Evolutionary conservation across 192 early-diverging fungal species (phyloP).

Genomic region (Neocallimastix lanati): DNA sequence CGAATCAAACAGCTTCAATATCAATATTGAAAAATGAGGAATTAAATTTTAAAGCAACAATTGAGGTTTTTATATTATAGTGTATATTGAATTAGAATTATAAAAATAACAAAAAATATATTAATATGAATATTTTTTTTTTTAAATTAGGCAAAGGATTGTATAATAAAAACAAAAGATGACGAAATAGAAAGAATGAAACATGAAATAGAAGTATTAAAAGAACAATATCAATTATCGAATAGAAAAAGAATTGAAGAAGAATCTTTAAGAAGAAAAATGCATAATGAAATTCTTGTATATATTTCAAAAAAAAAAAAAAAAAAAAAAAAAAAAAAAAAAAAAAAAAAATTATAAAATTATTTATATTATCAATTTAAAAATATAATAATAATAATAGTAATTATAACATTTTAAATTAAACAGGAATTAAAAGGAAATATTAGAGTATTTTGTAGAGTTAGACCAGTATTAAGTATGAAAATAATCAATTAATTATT

Average conservation of each 20-base stretch:
- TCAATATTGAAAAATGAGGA: background rate
- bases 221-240: conserved; percentile 6
- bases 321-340: conserved; percentile 38
- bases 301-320: background rate
- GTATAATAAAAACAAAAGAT: background rate
- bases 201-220: background rate
- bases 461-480: conserved; percentile 48
- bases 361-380: conserved; percentile 66
- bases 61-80: background rate
- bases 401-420: background rate
- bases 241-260: conserved; percentile 10
- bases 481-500: no score
- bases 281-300: background rate
- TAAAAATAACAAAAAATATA: no score
- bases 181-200: background rate
- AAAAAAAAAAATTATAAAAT: conserved; percentile 63
- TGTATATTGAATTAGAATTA: no score
- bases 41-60: background rate
- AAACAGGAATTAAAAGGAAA: conserved; percentile 78
- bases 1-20: background rate
- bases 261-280: background rate
- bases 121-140: no score
- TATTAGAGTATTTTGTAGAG: conserved; percentile 89
- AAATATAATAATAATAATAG: conserved; percentile 56
- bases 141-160: background rate